Conservation (phyloP, 23 red algal genomes). For the Porphyridium purpureum region DNA sequence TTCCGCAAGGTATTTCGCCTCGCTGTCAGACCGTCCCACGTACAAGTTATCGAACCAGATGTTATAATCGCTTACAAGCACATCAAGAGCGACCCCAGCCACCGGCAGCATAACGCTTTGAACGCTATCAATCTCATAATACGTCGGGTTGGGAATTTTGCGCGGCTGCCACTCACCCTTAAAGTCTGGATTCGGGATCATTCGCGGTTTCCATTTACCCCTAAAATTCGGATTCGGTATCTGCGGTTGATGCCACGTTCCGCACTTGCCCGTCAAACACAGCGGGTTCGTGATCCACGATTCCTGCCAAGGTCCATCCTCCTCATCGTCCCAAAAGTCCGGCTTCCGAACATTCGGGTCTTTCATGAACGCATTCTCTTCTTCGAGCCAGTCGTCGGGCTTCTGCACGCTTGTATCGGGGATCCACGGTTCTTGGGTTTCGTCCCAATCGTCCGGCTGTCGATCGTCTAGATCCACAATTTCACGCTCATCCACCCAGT, state of each 20-base stretch:
- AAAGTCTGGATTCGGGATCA: conserved; percentile 76
- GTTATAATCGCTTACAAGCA: too few relatives aligned
- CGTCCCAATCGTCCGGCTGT: conserved; percentile 97
- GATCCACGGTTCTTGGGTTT: conserved; percentile 84
- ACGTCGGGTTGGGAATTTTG: neutral
- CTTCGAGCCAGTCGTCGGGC: conserved; percentile 74
- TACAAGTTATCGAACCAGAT: conserved; percentile 96
- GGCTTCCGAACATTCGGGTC: conserved; percentile 69
- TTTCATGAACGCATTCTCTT: conserved; percentile 49
- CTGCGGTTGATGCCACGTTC: conserved; percentile 75
- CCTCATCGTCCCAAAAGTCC: conserved; percentile 69
- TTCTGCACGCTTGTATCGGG: conserved; percentile 44
- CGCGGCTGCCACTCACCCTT: neutral
- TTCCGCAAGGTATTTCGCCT: conserved; percentile 29
- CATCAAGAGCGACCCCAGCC: too few relatives aligned
- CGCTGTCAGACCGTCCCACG: conserved; percentile 23
- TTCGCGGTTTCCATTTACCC: conserved; percentile 77
- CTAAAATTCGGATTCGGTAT: conserved; percentile 79
- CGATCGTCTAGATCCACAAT: conserved; percentile 70
- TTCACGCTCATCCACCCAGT: conserved; percentile 84
- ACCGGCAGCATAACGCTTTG: too few relatives aligned
- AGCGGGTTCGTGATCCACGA: conserved; percentile 72
- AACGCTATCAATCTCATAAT: neutral
- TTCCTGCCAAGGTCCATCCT: conserved; percentile 84
- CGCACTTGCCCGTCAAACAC: conserved; percentile 72